Evolutionary conservation across 1,139 yeast genomes (phyloP).

Genomic region (Arxiozyma telluris): DNA sequence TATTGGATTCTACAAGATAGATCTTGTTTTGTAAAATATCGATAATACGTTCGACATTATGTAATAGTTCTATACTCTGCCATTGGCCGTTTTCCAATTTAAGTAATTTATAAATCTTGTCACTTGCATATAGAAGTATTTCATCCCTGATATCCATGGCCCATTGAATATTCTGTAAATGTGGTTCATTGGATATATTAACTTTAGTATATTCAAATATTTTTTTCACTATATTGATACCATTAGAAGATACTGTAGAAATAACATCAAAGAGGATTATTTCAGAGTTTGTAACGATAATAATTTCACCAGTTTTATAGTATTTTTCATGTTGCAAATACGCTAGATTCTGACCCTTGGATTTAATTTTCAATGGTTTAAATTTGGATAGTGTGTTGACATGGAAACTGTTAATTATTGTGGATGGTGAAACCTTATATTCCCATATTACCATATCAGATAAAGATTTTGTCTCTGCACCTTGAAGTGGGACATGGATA

Average conservation of each 20-base stretch:
- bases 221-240: slow-evolving; percentile 20
- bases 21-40: slow-evolving; percentile 22
- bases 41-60: slow-evolving; percentile 23
- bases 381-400: slow-evolving; percentile 23
- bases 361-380: slow-evolving; percentile 19
- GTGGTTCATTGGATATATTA: slow-evolving; percentile 10
- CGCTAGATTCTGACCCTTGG: slow-evolving; percentile 11
- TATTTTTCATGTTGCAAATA: slow-evolving; percentile 15
- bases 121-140: slow-evolving; percentile 17
- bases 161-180: slow-evolving; percentile 19
- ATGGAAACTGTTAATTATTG: slow-evolving; percentile 11
- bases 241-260: slow-evolving; percentile 19
- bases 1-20: slow-evolving; percentile 17
- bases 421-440: slow-evolving; percentile 15
- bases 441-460: slow-evolving; percentile 23
- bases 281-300: slow-evolving; percentile 14
- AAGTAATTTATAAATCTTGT: slow-evolving; percentile 15
- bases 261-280: slow-evolving; percentile 22
- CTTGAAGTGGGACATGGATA: slow-evolving; percentile 21
- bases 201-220: slow-evolving; percentile 18
- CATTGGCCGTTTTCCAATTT: slow-evolving; percentile 12
- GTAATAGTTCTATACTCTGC: slow-evolving; percentile 13
- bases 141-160: slow-evolving; percentile 19
- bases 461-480: slow-evolving; percentile 13
- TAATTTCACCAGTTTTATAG: slow-evolving; percentile 25